A percentile compares a stretch with the other conserved stretches of the same genome.
Evolutionary conservation across 257 asterid species (phyloP).

Genomic region (Fraxinus excelsior): DNA sequence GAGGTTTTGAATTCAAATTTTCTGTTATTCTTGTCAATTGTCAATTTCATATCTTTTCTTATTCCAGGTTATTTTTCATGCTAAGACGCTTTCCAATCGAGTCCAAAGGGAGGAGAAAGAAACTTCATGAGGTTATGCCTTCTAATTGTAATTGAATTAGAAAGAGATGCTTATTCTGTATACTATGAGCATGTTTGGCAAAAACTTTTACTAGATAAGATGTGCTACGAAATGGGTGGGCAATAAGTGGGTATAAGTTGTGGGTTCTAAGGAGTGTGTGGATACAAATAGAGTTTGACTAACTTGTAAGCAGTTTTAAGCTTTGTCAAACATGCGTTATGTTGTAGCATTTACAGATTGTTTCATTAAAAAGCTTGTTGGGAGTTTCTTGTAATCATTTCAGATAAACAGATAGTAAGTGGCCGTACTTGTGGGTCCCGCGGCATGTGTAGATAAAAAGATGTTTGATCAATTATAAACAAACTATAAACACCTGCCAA

Average conservation of each 20-base stretch:
- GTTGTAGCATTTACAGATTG: background rate
- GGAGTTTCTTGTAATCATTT: background rate
- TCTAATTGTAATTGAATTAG: constrained; percentile 17
- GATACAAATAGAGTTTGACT: no score
- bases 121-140: constrained; percentile 79
- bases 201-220: no score
- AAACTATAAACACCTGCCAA: no score
- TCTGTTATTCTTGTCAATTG: background rate
- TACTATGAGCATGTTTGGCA: no score
- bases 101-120: constrained; percentile 96
- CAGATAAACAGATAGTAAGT: no score
- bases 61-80: constrained; percentile 81
- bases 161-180: background rate
- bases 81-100: constrained; percentile 90
- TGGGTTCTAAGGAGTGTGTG: no score
- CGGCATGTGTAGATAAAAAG: no score
- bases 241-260: no score
- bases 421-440: no score
- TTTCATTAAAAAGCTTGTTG: background rate
- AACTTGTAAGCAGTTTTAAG: background rate
- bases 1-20: constrained; percentile 2
- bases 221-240: no score
- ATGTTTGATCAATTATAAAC: no score
- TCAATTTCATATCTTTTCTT: constrained; percentile 11
- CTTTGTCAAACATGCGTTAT: no score